phyloP scores from a whole-genome alignment of 75 land plant species.

The Selaginella tamariscina region DNA sequence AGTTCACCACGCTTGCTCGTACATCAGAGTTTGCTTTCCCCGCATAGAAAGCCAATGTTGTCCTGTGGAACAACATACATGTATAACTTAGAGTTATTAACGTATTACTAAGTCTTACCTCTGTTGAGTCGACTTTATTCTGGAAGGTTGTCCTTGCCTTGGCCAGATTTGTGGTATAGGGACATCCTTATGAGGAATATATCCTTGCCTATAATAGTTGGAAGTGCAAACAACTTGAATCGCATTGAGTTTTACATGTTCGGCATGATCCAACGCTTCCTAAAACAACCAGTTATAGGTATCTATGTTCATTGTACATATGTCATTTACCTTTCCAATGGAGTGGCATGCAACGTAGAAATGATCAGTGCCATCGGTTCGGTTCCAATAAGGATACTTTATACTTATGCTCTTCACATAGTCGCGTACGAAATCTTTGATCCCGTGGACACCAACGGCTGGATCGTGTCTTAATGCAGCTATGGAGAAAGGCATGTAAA shows the following conservation, averaged over 20 bases:
- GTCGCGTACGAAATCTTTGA: slow-evolving; percentile 17
- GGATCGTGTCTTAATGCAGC: slow-evolving; percentile 47
- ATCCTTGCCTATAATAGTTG: slow-evolving; percentile 36
- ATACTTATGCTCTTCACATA: slow-evolving; percentile 31
- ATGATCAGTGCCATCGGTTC: slow-evolving; percentile 56
- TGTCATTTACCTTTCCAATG: slow-evolving; percentile 31
- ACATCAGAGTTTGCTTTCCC: slow-evolving; percentile 41
- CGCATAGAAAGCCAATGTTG: slow-evolving; percentile 50
- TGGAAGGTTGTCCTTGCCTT: slow-evolving; percentile 27
- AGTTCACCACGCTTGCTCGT: slow-evolving; percentile 29
- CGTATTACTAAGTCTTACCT: neutral
- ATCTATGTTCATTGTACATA: too few species aligned
- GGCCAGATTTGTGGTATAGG: slow-evolving; percentile 75
- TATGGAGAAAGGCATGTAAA: slow-evolving; percentile 65
- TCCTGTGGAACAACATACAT: slow-evolving; percentile 25
- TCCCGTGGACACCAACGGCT: slow-evolving; percentile 39
- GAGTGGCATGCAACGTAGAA: slow-evolving; percentile 72
- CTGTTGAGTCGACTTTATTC: slow-evolving; percentile 12
- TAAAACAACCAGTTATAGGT: too few species aligned
- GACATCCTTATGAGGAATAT: slow-evolving; percentile 58
- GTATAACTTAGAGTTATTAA: neutral
- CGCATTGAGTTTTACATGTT: slow-evolving; percentile 34
- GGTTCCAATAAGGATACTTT: slow-evolving; percentile 52
- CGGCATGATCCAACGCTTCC: slow-evolving; percentile 43
- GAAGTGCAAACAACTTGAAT: slow-evolving; percentile 69